Percentiles rank a stretch among this genome's conserved stretches.
These are phyloP conservation scores for Echites panduratus DNA, from an alignment of 257 asterid genomes.

Conservation along the genomic window DNA sequence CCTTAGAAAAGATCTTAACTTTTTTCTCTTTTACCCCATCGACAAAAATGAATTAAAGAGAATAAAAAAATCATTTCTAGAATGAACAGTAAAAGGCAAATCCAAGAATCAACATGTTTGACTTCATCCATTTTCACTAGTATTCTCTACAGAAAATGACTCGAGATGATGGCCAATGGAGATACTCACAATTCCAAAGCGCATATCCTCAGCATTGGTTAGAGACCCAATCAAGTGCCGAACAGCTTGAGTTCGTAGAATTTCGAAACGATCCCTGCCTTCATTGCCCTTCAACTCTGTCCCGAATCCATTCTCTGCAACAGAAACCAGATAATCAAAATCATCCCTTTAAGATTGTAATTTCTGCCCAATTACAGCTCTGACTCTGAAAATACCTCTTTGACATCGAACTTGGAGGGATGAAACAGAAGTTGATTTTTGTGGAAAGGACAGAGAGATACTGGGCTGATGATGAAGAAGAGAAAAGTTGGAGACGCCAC, in stretches of 20 bases:
- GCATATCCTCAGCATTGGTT: constrained; percentile 55
- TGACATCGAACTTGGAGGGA: constrained; percentile 16
- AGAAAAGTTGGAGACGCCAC: not conserved
- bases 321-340: not conserved
- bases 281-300: constrained; percentile 26
- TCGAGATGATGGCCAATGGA: not conserved
- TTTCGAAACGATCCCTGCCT: constrained; percentile 21
- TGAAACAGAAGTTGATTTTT: constrained; percentile 3
- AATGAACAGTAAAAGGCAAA: not conserved
- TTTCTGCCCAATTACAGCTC: not conserved
- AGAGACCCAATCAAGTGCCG: constrained; percentile 70
- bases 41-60: not conserved
- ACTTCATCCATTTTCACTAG: not conserved
- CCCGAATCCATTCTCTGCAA: constrained; percentile 7
- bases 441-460: not conserved
- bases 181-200: constrained; percentile 66
- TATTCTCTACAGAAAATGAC: not conserved
- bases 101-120: not conserved
- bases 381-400: constrained; percentile 2
- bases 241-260: constrained; percentile 45
- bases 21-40: not conserved
- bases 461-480: not conserved
- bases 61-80: not conserved
- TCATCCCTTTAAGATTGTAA: not conserved
- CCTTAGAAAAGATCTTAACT: not conserved